Conservation (phyloP, 2,329 filamentous ascomycete genomes). For the Elsinoe fawcettii region DNA sequence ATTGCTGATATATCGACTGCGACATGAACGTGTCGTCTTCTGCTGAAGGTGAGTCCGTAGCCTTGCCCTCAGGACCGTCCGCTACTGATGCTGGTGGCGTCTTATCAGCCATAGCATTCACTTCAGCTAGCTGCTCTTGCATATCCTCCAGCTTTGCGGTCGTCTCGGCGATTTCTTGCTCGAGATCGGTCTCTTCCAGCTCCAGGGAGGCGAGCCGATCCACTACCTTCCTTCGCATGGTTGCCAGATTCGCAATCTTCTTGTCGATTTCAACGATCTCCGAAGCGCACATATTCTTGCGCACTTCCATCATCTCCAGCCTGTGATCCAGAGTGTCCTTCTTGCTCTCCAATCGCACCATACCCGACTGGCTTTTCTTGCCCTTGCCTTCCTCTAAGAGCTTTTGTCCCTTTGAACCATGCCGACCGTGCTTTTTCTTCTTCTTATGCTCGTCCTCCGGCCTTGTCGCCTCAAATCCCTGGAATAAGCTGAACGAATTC, state of each 20-base stretch:
- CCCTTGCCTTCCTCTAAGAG: slow-evolving; percentile 57
- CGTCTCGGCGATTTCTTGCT: slow-evolving; percentile 66
- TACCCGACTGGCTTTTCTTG: slow-evolving; percentile 55
- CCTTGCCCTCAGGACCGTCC: slow-evolving; percentile 19
- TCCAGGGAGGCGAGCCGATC: slow-evolving; percentile 80
- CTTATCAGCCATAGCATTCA: slow-evolving; percentile 38
- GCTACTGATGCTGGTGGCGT: slow-evolving; percentile 24
- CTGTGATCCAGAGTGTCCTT: slow-evolving; percentile 72
- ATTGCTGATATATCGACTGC: slow-evolving; percentile 90
- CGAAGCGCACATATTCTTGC: slow-evolving; percentile 95
- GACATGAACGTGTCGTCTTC: slow-evolving; percentile 76
- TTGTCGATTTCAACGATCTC: slow-evolving; percentile 96
- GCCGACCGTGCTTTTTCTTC: slow-evolving; percentile 59
- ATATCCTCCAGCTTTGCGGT: slow-evolving; percentile 57
- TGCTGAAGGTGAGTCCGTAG: slow-evolving; percentile 31
- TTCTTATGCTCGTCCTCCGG: slow-evolving; percentile 59
- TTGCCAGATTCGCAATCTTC: slow-evolving; percentile 87
- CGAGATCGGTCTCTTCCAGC: slow-evolving; percentile 80
- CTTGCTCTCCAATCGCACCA: slow-evolving; percentile 71
- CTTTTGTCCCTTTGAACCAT: slow-evolving; percentile 67
- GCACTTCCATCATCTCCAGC: slow-evolving; percentile 80
- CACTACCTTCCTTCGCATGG: slow-evolving; percentile 85
- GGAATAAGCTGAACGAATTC: slow-evolving; percentile 85
- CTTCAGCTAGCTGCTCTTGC: slow-evolving; percentile 50
- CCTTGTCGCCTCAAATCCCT: slow-evolving; percentile 88